Conservation (phyloP, 164 flowering plant species). For the Aristolochia californica region DNA sequence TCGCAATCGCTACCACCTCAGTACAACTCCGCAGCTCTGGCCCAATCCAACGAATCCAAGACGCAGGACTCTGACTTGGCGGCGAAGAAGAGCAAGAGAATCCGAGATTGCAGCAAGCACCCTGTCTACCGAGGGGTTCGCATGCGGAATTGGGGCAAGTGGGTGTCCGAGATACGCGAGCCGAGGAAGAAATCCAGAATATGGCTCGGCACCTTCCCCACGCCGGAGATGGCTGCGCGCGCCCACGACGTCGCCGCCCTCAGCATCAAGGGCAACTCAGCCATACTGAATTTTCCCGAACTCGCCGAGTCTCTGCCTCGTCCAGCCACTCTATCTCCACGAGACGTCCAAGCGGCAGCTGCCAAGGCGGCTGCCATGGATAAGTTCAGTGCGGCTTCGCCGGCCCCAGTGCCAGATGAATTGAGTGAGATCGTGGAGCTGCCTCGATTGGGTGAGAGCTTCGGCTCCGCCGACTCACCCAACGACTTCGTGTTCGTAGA, state of each 20-base stretch:
- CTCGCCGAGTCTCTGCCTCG: constrained; percentile 48
- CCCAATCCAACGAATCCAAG: constrained; percentile 4
- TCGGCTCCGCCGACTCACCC: constrained; percentile 15
- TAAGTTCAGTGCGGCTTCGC: constrained; percentile 11
- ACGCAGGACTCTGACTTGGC: no score
- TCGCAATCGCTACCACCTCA: neutral
- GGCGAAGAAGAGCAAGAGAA: constrained; percentile 14
- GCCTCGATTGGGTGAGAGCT: constrained; percentile 29
- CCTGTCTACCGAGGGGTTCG: constrained; percentile 71
- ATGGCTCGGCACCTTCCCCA: constrained; percentile 79
- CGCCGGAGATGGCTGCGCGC: constrained; percentile 83
- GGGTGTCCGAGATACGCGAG: constrained; percentile 90
- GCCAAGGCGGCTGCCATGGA: constrained; percentile 69
- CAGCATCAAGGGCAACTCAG: constrained; percentile 57
- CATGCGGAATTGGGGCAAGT: constrained; percentile 83
- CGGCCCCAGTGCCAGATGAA: constrained; percentile 28
- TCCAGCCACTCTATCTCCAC: constrained; percentile 41
- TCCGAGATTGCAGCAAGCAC: constrained; percentile 32
- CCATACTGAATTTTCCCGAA: constrained; percentile 66
- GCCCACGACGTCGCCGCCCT: constrained; percentile 83
- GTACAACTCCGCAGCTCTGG: neutral
- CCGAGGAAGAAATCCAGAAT: constrained; percentile 81
- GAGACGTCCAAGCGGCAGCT: constrained; percentile 69
- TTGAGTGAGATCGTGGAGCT: constrained; percentile 57
- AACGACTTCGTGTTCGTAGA: constrained; percentile 27